Percentiles rank a stretch among this genome's conserved stretches.
These are phyloP conservation scores for Iris macrosiphon DNA, from an alignment of 106 monocot species.

Conservation along the genomic window DNA sequence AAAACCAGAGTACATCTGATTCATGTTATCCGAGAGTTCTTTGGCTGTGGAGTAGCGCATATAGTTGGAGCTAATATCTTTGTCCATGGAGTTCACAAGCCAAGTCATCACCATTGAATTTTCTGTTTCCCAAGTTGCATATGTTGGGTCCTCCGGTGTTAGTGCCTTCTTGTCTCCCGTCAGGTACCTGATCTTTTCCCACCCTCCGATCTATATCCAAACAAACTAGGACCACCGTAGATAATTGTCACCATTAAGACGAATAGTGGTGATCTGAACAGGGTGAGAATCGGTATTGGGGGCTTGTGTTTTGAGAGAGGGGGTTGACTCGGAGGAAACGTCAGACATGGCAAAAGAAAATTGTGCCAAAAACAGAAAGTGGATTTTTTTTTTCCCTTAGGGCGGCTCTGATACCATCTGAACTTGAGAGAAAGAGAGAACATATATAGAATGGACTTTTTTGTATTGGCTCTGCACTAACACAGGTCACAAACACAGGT, in stretches of 20 bases:
- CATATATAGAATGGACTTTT: too few species aligned
- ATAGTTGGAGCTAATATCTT: neutral
- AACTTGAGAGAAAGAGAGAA: too few species aligned
- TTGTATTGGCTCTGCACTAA: too few species aligned
- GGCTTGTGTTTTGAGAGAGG: too few species aligned
- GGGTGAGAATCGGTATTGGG: neutral
- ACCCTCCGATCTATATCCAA: neutral
- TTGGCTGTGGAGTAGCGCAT: neutral
- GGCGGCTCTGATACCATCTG: too few species aligned
- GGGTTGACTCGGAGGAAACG: too few species aligned
- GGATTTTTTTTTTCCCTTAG: too few species aligned
- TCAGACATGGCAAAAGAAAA: too few species aligned
- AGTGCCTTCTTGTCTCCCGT: neutral
- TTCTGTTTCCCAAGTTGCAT: neutral
- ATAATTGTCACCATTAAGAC: constrained; percentile 16
- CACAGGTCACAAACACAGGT: too few species aligned
- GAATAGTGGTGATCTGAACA: neutral
- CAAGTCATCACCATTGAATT: constrained; percentile 1
- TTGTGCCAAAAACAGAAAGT: too few species aligned
- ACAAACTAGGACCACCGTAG: neutral
- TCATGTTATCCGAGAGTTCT: neutral
- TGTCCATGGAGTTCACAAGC: too few species aligned
- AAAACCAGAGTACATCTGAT: neutral
- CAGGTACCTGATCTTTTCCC: neutral
- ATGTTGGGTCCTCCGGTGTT: neutral